Conservation (phyloP, 176 grass and related monocot genomes). For the Carex cristatella region DNA sequence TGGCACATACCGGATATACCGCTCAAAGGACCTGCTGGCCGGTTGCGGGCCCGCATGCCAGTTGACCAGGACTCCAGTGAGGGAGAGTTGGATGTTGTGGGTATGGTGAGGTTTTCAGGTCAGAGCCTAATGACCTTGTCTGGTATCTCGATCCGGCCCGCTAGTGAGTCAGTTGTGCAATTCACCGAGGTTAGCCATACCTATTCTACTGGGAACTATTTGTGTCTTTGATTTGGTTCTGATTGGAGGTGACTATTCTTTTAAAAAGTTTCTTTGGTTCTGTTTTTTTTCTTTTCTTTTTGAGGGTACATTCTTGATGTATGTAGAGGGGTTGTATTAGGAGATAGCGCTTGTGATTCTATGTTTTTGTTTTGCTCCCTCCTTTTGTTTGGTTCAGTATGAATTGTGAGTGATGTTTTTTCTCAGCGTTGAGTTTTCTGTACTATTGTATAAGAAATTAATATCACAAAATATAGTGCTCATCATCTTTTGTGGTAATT, state of each 20-base stretch:
- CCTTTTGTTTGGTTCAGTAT: not conserved
- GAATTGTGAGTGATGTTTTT: not conserved
- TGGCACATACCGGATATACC: constrained; percentile 89
- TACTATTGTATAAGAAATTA: constrained; percentile 19
- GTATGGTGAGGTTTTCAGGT: constrained; percentile 79
- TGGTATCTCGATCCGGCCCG: constrained; percentile 66
- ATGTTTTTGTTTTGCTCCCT: not conserved
- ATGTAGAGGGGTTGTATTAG: constrained; percentile 7
- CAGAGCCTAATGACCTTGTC: constrained; percentile 75
- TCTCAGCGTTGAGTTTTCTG: not conserved
- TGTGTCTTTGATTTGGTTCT: constrained; percentile 60
- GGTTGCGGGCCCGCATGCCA: constrained; percentile 77
- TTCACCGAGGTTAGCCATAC: constrained; percentile 86
- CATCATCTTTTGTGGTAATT: not conserved
- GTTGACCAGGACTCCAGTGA: constrained; percentile 87
- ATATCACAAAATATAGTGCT: constrained; percentile 3
- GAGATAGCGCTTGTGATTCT: not conserved
- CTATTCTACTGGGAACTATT: constrained; percentile 75
- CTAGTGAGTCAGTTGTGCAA: constrained; percentile 48
- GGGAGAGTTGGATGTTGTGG: constrained; percentile 76
- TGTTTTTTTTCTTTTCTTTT: not conserved
- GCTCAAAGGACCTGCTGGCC: constrained; percentile 56
- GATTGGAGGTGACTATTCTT: constrained; percentile 19
- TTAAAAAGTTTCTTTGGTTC: not conserved
- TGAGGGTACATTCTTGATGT: not conserved